Conservation (phyloP, 1,139 yeast species). For the Hemisphaericaspora xylofermentans region DNA sequence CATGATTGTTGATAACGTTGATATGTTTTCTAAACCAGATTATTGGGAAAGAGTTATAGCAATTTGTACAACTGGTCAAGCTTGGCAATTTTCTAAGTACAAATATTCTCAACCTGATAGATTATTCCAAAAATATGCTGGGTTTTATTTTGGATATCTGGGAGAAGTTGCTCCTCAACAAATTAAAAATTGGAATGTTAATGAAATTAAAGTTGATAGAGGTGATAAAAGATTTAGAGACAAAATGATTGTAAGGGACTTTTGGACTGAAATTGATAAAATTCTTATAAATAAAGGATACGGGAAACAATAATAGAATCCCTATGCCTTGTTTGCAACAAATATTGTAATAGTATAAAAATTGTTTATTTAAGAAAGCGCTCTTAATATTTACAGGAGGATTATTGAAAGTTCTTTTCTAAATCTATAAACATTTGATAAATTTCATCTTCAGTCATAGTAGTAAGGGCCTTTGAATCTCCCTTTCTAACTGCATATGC, state of each 20-base stretch:
- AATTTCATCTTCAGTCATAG: slow-evolving; percentile 47
- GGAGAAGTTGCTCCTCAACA: slow-evolving; percentile 80
- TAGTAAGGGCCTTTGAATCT: slow-evolving; percentile 49
- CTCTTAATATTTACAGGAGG: slow-evolving; percentile 5
- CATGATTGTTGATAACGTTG: slow-evolving; percentile 84
- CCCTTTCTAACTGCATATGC: slow-evolving; percentile 67
- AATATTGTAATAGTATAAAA: not conserved
- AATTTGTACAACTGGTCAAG: slow-evolving; percentile 93
- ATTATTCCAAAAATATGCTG: slow-evolving; percentile 80
- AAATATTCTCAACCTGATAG: slow-evolving; percentile 78
- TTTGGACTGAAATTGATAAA: slow-evolving; percentile 78
- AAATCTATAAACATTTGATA: slow-evolving; percentile 47
- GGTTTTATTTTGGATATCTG: slow-evolving; percentile 72
- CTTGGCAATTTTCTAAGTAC: slow-evolving; percentile 93
- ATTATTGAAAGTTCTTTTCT: slow-evolving; percentile 43
- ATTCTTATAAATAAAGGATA: slow-evolving; percentile 47
- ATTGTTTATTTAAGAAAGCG: not conserved
- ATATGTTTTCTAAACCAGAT: slow-evolving; percentile 87
- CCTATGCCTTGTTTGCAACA: not conserved
- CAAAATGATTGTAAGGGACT: slow-evolving; percentile 76
- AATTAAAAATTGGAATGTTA: slow-evolving; percentile 86
- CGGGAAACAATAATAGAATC: not conserved
- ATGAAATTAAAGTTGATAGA: slow-evolving; percentile 73
- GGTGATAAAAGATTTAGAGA: slow-evolving; percentile 80
- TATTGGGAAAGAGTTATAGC: slow-evolving; percentile 97